Percentiles rank a stretch among this genome's conserved stretches.
phyloP scores from a whole-genome alignment of 2,329 filamentous ascomycete species.

The Ceratocystis alfenasii region DNA sequence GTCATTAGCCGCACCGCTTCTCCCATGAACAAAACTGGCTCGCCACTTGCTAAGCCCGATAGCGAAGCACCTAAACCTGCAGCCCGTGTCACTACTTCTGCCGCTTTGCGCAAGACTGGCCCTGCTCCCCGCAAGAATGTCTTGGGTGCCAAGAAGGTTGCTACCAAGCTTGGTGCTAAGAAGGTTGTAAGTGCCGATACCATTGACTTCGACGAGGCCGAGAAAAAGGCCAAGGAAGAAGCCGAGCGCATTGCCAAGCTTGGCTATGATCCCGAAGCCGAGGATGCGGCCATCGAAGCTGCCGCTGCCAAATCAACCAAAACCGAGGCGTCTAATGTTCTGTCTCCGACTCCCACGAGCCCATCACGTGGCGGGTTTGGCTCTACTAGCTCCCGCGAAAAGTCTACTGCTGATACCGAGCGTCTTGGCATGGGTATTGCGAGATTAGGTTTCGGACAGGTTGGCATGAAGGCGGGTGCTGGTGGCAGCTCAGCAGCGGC shows the following conservation, averaged over 20 bases:
- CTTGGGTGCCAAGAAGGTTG: constrained; percentile 69
- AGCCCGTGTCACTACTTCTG: constrained; percentile 61
- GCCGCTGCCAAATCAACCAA: constrained; percentile 43
- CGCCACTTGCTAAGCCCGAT: constrained; percentile 58
- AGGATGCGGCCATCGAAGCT: constrained; percentile 51
- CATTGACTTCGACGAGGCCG: constrained; percentile 94
- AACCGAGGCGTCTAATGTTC: constrained; percentile 48
- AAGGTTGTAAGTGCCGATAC: constrained; percentile 61
- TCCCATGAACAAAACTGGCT: constrained; percentile 82
- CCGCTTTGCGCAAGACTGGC: constrained; percentile 65
- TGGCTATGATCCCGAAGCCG: constrained; percentile 87
- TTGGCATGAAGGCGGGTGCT: constrained; percentile 48
- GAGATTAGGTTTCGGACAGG: constrained; percentile 77
- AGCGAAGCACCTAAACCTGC: constrained; percentile 46
- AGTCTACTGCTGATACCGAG: constrained; percentile 69
- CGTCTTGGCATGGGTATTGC: constrained; percentile 79
- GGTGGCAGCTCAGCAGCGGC: constrained; percentile 42
- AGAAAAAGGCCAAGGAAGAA: constrained; percentile 94
- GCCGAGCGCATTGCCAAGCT: constrained; percentile 91
- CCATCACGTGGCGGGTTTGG: constrained; percentile 52
- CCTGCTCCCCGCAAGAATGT: constrained; percentile 70
- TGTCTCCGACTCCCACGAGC: constrained; percentile 63
- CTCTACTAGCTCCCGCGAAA: constrained; percentile 45
- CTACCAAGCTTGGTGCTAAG: constrained; percentile 79
- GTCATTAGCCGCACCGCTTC: constrained; percentile 70